Base-by-base conservation (phyloP, 768 basidiomycete species). In the Porpolomopsis calyptriformis region DNA sequence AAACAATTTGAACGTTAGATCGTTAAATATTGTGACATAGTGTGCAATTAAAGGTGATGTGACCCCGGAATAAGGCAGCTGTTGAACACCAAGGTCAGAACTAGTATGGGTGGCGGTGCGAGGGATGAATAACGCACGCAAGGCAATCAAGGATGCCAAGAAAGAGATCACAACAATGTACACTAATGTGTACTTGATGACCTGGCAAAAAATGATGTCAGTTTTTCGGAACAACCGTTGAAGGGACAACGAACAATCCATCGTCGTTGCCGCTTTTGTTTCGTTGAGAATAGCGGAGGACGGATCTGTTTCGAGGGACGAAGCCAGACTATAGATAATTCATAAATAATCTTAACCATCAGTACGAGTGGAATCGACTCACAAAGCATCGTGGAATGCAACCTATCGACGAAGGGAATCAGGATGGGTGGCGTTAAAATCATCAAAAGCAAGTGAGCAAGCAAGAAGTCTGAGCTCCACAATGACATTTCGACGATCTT, bases 401-500 rank as follows among this genome's bases (percentile, higher is more conserved):
- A 50, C 46, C 78, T 79, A 68, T 96, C 92, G 51, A 82, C 64
- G 62, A 81, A 93, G 0, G 96, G 96, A 44, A 97, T 80, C 54
- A 94, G 61, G 49, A 85, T 71, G 0, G 89, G 86, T 12, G 81
- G 80, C 5, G 90, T 87, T 63, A 98, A 67, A 56, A 96, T 79
- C 61, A 96, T 77, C 53, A 97, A 68, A 9, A 98, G 73, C 47
- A 97, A 65, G 57, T 90, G 88, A 4, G 72, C 84, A 40, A 90
- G 71, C 34, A 97, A 65, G 71, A 97, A 96, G 68, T 98, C 96
- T 5, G 90, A 93, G 39, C 83, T 84, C 86, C 94, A 98, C 12
- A 98, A 68, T 20, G 88, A 88, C 83, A 98, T 87, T 66, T 98
- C 94, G 52, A 98, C 89, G 48, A 94, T 88, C 74, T 98, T 99